Base-by-base conservation (phyloP, 2,329 filamentous ascomycete species). In the Aspergillus eucalypticola region DNA sequence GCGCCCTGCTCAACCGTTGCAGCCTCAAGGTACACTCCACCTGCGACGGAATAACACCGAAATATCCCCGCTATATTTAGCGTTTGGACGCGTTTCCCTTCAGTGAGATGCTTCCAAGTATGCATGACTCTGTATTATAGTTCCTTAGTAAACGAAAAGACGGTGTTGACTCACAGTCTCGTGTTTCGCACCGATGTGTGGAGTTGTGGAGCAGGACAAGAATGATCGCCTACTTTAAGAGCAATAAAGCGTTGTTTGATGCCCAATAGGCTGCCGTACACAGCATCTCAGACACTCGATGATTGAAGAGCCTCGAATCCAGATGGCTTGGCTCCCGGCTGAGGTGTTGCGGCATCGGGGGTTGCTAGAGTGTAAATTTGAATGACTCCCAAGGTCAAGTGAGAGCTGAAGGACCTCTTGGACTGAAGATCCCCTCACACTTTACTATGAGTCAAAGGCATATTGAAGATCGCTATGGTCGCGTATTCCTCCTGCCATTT, bases 221-320 rank as follows among this genome's bases (percentile, higher is more conserved):
- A 32, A 50, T 50, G 46, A 50, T 50, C 46, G 46, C 15, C 46
- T 50, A 50, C 25, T 32, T 50, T 49, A 49, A 50, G 46, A 50
- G 46, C 25, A 29, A 17, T 29, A 25, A 49, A 49, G 44, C 21
- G 44, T 49, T 27, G 44, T 23, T 44, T 44, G 13, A 49, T 49
- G 44, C 23, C 44, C 44, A 49, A 49, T 44, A 49, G 7, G 44
- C 44, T 48, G 44, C 44, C 23, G 19, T 29, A 49, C 13, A 21
- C 44, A n/a, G 13, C 19, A 44, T 44, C 17, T 44, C 41, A 23
- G 3, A 44, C 41, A 23, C 3, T 5, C 19, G n/a, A n/a, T 13
- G 19, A 21, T 13, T 23, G 19, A 44, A 21, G 21, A 21, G 13
- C 41, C 21, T 44, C 19, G 7, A 13, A 35, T 35, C 32, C 39